Conservation (phyloP, 805 yeast species). For the Saccharomycopsis synnaedendra region DNA sequence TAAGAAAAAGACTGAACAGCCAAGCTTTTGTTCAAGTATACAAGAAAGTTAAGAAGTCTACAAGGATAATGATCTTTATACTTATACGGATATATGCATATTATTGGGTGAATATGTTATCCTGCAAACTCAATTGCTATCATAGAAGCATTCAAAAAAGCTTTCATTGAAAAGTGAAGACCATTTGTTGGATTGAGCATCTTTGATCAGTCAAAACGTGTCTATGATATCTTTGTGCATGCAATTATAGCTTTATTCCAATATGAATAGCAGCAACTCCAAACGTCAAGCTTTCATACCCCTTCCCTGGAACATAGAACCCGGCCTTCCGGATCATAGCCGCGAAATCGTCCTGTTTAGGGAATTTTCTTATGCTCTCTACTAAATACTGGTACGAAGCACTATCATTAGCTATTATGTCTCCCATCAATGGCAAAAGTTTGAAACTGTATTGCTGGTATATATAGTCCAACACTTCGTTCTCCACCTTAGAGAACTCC, state of each 20-base stretch:
- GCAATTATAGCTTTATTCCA: constrained; percentile 52
- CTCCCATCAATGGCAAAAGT: constrained; percentile 88
- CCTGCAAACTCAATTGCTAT: no score
- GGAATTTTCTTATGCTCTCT: constrained; percentile 87
- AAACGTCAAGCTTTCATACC: constrained; percentile 88
- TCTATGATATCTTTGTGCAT: no score
- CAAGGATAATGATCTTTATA: no score
- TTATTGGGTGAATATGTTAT: no score
- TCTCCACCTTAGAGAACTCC: constrained; percentile 87
- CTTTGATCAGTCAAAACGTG: no score
- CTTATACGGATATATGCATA: no score
- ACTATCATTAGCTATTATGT: constrained; percentile 87
- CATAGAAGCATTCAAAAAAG: no score
- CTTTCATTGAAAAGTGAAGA: no score
- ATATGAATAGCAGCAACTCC: constrained; percentile 95
- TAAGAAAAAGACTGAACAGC: not conserved
- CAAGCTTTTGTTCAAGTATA: not conserved
- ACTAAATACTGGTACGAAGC: constrained; percentile 95
- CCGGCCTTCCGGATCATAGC: constrained; percentile 92
- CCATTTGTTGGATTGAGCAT: no score
- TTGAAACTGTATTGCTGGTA: constrained; percentile 88
- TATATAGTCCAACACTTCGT: constrained; percentile 57
- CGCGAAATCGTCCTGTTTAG: constrained; percentile 84
- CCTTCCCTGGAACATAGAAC: constrained; percentile 66
- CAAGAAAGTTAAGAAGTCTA: no score